A percentile compares a stretch with the other conserved stretches of the same genome.
phyloP scores from a whole-genome alignment of 345 rosid genomes.

The Sonneratia caseolaris region DNA sequence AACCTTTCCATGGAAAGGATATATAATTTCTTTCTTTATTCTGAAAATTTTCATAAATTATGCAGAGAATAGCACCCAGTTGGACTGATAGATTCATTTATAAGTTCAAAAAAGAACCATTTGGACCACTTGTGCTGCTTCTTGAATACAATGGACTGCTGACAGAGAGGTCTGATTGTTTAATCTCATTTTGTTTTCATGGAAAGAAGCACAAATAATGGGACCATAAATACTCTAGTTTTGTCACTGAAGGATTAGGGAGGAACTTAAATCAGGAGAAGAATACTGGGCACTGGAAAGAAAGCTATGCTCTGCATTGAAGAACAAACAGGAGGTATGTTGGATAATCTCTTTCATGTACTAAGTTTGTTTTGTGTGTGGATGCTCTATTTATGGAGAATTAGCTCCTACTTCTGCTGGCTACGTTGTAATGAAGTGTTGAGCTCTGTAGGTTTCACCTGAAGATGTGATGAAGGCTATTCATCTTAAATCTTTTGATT shows the following conservation, averaged over 20 bases:
- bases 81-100: slow-evolving; percentile 17
- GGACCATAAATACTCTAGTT: background rate
- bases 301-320: slow-evolving; percentile 64
- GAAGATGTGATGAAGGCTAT: slow-evolving; percentile 73
- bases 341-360: background rate
- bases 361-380: background rate
- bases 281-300: slow-evolving; percentile 92
- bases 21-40: background rate
- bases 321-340: slow-evolving; percentile 36
- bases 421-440: background rate
- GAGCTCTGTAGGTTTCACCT: slow-evolving; percentile 32
- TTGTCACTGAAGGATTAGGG: slow-evolving; percentile 34
- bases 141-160: slow-evolving; percentile 53
- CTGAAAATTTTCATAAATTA: slow-evolving; percentile 12
- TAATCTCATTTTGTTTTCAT: background rate
- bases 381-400: background rate
- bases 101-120: slow-evolving; percentile 36
- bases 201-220: background rate
- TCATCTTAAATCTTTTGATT: slow-evolving; percentile 80
- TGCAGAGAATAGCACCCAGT: slow-evolving; percentile 26
- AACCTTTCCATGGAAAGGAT: slow-evolving; percentile 5
- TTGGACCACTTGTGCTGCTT: slow-evolving; percentile 38
- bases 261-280: slow-evolving; percentile 58
- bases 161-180: slow-evolving; percentile 40
- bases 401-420: background rate